Evolutionary conservation across 202 grass and related monocot species (phyloP).

Genomic region (Saccharum hybrid): DNA sequence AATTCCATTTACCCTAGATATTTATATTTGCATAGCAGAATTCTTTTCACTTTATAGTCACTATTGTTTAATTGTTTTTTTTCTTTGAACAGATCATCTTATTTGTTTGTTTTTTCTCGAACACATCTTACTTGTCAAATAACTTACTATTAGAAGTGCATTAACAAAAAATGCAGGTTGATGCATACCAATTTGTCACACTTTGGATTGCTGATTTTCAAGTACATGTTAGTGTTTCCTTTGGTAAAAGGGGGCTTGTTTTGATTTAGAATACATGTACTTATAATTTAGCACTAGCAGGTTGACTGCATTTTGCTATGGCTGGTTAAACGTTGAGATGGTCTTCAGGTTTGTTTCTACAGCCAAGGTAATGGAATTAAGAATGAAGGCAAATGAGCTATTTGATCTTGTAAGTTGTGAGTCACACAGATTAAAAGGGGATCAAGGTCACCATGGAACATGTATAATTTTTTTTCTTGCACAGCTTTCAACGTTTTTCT

Average conservation of each 20-base stretch:
- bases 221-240: not conserved
- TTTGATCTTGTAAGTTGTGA: not conserved
- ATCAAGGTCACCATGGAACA: not conserved
- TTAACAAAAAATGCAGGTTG: slow-evolving; percentile 7
- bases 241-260: not conserved
- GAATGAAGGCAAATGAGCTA: not conserved
- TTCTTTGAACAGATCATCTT: not conserved
- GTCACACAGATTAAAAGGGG: not conserved
- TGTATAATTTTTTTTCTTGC: not conserved
- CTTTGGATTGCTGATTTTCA: not conserved
- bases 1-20: not conserved
- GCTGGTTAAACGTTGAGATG: slow-evolving; percentile 21
- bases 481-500: not conserved
- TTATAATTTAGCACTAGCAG: not conserved
- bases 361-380: slow-evolving; percentile 1
- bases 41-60: not conserved
- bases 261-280: not conserved
- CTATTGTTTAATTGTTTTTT: not conserved
- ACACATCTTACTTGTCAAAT: not conserved
- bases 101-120: not conserved
- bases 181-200: not conserved
- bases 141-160: slow-evolving; percentile 8
- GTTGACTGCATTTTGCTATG: not conserved
- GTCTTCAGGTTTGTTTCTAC: slow-evolving; percentile 34
- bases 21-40: not conserved